A percentile compares a stretch with the other conserved stretches of the same genome.
These are phyloP conservation scores for Globisporangium perplexum DNA, from an alignment of 352 stramenopile genomes.

Conservation along the genomic window DNA sequence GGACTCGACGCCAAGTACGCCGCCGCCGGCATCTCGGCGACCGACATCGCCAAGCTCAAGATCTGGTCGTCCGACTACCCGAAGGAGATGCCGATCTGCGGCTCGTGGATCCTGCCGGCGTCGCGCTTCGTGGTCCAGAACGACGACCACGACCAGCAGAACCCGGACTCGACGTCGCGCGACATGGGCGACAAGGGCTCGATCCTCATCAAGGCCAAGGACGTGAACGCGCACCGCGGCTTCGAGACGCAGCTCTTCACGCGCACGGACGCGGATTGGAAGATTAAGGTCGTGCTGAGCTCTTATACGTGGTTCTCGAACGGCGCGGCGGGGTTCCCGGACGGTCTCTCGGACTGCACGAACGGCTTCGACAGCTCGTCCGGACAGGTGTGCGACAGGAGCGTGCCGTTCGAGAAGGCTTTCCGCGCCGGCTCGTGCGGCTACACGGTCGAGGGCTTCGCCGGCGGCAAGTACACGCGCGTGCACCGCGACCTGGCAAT, in stretches of 20 bases:
- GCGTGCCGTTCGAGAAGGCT: slow-evolving; percentile 42
- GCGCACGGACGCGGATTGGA: slow-evolving; percentile 49
- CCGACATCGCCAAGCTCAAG: slow-evolving; percentile 67
- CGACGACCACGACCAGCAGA: slow-evolving; percentile 72
- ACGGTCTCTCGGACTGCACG: slow-evolving; percentile 37
- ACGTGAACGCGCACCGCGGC: slow-evolving; percentile 40
- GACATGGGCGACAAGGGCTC: slow-evolving; percentile 54
- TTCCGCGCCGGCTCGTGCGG: slow-evolving; percentile 45
- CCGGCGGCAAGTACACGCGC: slow-evolving; percentile 57
- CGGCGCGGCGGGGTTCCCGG: slow-evolving; percentile 47
- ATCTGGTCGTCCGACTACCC: slow-evolving; percentile 76
- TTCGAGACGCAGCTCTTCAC: slow-evolving; percentile 61
- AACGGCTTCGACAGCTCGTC: slow-evolving; percentile 26
- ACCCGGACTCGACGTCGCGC: slow-evolving; percentile 34
- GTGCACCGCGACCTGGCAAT: slow-evolving; percentile 61
- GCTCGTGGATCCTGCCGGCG: slow-evolving; percentile 53
- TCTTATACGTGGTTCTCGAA: slow-evolving; percentile 56
- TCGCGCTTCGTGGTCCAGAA: slow-evolving; percentile 71
- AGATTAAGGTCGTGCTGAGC: slow-evolving; percentile 64
- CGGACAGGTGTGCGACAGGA: slow-evolving; percentile 25
- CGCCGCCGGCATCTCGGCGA: slow-evolving; percentile 35
- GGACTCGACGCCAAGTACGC: slow-evolving; percentile 39
- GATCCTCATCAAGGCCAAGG: slow-evolving; percentile 44
- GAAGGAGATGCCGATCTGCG: slow-evolving; percentile 42
- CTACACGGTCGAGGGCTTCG: slow-evolving; percentile 52